Base-by-base conservation (phyloP, 371 early-diverging fungal species). In the Mortierella sp. region DNA sequence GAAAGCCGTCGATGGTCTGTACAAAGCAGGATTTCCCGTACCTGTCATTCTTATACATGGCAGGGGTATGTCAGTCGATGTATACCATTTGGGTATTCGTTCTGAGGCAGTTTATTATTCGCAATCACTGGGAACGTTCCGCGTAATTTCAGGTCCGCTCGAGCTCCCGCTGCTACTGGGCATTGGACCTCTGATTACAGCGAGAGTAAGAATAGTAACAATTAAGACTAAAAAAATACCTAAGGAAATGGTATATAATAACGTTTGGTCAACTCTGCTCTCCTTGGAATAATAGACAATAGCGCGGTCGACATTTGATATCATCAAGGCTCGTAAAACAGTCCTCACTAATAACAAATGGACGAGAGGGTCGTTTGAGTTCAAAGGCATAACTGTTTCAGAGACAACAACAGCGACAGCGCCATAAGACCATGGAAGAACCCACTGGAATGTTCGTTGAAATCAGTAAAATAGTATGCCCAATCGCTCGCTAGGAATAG, bases 11-110 rank as follows among this genome's bases (percentile, higher is more conserved):
- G 71, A 65, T 24, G 65, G 71, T 16, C 36, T 70, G 7, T 63
- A 19, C 16, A 11, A 21, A 58, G 65, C 33, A 24, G 71, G 63
- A 21, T 70, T 63, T 22, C 38, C 58, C 21, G 10, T 63, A 8
- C 63, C 63, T 45, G 63, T 63, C 36, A 45, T 63, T 32, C 70
- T 70, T 16, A 70, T 63, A 24, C 70, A 63, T 33, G 70, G 70
- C n/a, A 47, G 33, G 43, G 70, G 63, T 36, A 62, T 70, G 63
- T 19, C 19, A 13, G 45, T 70, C 1, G 58, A 70, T 63, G 47
- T 58, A 19, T 70, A 63, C 58, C 21, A 53, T 61, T 22, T 70
- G 45, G 28, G 63, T 32, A 32, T 70, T n/a, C 47, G 21, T 40
- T 47, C 70, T 4, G 70, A 63, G 47, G 63, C 70, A 0, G 32